Evolutionary conservation across 2,329 filamentous ascomycete species (phyloP).

Genomic region (Cylindrodendrum hubeiense): DNA sequence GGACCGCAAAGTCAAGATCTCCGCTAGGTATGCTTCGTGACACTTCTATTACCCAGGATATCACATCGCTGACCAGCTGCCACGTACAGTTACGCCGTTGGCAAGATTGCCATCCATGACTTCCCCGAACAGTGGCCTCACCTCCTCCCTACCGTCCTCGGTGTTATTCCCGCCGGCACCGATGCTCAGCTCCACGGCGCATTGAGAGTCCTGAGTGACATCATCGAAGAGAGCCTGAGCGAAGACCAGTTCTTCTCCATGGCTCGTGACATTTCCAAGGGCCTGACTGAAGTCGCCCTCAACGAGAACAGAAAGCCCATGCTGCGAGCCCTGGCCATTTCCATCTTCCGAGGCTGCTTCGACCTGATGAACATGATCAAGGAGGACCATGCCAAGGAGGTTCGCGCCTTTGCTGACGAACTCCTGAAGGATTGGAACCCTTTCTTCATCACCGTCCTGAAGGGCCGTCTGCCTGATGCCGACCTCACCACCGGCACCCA

Average conservation of each 20-base stretch:
- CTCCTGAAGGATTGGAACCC: conserved; percentile 87
- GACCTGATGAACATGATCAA: conserved; percentile 97
- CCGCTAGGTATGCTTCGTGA: conserved; percentile 75
- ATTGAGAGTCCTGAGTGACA: conserved; percentile 86
- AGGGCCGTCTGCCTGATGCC: conserved; percentile 78
- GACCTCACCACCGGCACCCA: conserved; percentile 58
- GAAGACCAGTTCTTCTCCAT: conserved; percentile 96
- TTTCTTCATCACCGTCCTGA: conserved; percentile 86
- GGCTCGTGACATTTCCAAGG: conserved; percentile 85
- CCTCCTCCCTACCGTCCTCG: conserved; percentile 84
- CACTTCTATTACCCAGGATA: too few species aligned
- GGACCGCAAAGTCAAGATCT: conserved; percentile 88
- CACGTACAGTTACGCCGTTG: conserved; percentile 75
- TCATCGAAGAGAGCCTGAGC: conserved; percentile 93
- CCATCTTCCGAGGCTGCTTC: conserved; percentile 91
- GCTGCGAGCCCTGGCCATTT: conserved; percentile 86
- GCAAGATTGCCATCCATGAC: conserved; percentile 93
- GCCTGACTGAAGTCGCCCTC: conserved; percentile 84
- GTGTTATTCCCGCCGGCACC: conserved; percentile 79
- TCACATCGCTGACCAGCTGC: conserved; percentile 10
- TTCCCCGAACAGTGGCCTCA: conserved; percentile 97
- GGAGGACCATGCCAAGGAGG: conserved; percentile 88
- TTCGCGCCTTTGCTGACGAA: conserved; percentile 91
- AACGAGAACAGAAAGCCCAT: conserved; percentile 80
- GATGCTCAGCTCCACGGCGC: conserved; percentile 90